Evolutionary conservation across 2,329 filamentous ascomycete genomes (phyloP), one percentile per base, ranked within the genome.

Genomic region (Beauveria australis): DNA sequence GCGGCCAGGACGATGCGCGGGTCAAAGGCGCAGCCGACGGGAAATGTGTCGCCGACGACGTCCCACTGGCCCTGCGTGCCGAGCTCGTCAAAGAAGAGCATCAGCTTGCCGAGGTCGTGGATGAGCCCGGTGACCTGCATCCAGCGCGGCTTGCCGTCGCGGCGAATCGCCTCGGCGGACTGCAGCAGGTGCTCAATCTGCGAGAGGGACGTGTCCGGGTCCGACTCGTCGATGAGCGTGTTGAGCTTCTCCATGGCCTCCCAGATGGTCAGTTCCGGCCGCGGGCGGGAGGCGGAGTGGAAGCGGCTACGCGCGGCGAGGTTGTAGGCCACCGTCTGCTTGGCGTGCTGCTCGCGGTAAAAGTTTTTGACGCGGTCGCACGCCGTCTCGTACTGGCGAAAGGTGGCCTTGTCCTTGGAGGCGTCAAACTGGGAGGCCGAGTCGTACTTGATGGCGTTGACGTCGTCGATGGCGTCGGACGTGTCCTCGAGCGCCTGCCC

Each of bases 171-270:
- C 76, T 96, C 92, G 58, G 92, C 92, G 19, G 89, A 87, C 73
- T 96, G 92, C 18, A 96, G 83, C 33, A 96, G 81, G 74, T 96
- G 92, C 75, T 95, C 89, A 71, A 96, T 95, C 78, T 96, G 92
- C 30, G 86, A 88, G 64, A 96, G 86, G 53, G 84, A 85, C 51
- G 92, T 96, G 76, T 96, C 91, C 1, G 92, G 92, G 77, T 96
- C 92, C 22, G 88, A 92, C 75, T 95, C 89, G 76, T 96, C 92
- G 73, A 96, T 89, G 57, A 96, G 82, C 0, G 89, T 91, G 81
- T 96, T 91, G 70, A 96, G 87, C 75, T 91, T 92, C 82, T 95
- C 90, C 76, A 96, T 94, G 22, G 92, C 92, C 73, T 95, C 81
- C 92, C 91, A 96, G 72, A 96, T 81, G 64, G 87, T 88, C 89